Evolutionary conservation across 1,139 yeast genomes (phyloP), one percentile per base, ranked within the genome.

Genomic region (Pichiaceae sp.): DNA sequence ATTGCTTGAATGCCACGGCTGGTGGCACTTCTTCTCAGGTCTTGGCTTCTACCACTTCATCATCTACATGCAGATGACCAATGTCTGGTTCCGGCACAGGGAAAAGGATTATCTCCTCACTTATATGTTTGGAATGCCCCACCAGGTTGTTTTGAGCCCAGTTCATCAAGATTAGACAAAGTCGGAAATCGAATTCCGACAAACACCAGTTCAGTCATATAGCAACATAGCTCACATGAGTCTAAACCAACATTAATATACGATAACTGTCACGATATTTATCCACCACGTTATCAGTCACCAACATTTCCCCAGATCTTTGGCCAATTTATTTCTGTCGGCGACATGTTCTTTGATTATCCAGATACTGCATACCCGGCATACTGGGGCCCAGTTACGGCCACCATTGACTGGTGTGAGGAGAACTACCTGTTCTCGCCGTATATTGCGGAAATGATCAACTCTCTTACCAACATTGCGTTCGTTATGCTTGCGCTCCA

Each of bases 371-470:
- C 24, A 21, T 21, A 21, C 24, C 24, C 24, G 7, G 47, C 45
- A 1, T 56, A 31, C 35, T 58, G 63, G 63, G 63, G 62, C 1
- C 56, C 56, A 3, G 60, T 59, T 11, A 53, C 62, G 1, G 64
- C 94, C 24, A 85, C 96, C 23, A 87, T 87, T 38, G 96, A 87
- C 54, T 87, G 96, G 96, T 87, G 96, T 61, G 96, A 87, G 59
- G 96, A 87, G 56, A 89, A 87, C 62, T 87, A 87, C 55, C 91
- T 86, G 9, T 83, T 87, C 8, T 72, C 89, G n/a, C 68, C 68
- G 16, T 87, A 81, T 51, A 68, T 87, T 38, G 96, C 96, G n/a
- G 96, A 87, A 57, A 80, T 85, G 39, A 67, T 87, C 41, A 87
- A 87, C 54, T 83, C 96, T 4, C 53, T 74, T 35, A 85, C 96